phyloP scores from a whole-genome alignment of 169 alveolate genomes.

The Eimeria praecox region DNA sequence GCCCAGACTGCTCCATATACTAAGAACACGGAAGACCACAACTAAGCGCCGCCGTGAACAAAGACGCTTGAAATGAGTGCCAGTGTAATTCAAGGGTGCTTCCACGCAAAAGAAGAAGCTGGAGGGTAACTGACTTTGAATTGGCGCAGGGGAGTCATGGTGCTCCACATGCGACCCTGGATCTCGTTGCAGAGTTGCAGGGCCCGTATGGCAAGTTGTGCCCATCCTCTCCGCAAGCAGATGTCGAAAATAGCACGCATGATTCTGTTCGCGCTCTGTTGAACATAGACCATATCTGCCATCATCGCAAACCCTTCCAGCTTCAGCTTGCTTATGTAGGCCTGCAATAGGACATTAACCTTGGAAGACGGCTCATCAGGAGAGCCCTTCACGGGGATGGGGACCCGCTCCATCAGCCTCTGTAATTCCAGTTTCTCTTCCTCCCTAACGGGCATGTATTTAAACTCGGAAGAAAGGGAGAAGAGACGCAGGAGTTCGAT shows the following conservation, averaged over 20 bases:
- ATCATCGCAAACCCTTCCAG: constrained; percentile 98
- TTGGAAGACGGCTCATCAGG: constrained; percentile 94
- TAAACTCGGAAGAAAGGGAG: constrained; percentile 98
- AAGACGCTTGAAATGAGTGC: background rate
- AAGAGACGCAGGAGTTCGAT: constrained; percentile 97
- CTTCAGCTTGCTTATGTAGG: constrained; percentile 97
- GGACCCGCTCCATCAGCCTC: constrained; percentile 96
- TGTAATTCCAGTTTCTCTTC: constrained; percentile 98
- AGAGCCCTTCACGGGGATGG: constrained; percentile 94
- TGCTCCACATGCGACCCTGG: constrained; percentile 98
- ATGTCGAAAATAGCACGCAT: constrained; percentile 99
- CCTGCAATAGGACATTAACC: constrained; percentile 97
- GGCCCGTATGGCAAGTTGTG: constrained; percentile 94
- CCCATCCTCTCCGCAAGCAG: constrained; percentile 96
- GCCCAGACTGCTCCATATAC: background rate
- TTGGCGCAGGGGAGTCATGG: constrained; percentile 99
- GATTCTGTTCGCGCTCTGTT: constrained; percentile 99
- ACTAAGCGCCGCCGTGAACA: background rate
- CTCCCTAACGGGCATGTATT: constrained; percentile 97
- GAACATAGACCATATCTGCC: constrained; percentile 99
- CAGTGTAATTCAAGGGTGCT: background rate
- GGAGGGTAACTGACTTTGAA: constrained; percentile 91
- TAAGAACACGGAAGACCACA: background rate
- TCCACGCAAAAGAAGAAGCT: constrained; percentile 46
- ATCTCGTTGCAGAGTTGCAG: constrained; percentile 98